Conservation (phyloP, 2,329 filamentous ascomycete genomes). For the Chrysosphaeria jannelii region DNA sequence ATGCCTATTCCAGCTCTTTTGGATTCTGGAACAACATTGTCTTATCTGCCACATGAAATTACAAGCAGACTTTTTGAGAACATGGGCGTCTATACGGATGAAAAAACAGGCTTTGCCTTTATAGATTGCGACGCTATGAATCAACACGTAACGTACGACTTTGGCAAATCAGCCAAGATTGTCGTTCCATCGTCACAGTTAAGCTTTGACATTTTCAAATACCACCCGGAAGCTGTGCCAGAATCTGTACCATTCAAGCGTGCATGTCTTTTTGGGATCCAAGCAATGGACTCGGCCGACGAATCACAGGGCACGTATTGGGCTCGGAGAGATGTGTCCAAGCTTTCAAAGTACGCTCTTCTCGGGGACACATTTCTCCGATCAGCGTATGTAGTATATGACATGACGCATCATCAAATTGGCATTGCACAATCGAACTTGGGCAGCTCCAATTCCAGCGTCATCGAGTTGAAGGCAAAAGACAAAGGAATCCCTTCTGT, state of each 20-base stretch:
- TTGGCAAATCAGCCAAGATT: constrained; percentile 4
- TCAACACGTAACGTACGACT: constrained; percentile 9
- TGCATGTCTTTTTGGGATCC: constrained; percentile 24
- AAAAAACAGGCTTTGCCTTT: constrained; percentile 10
- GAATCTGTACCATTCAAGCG: constrained; percentile 10
- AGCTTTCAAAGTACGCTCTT: constrained; percentile 8
- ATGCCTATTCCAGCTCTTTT: constrained; percentile 19
- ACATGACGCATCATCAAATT: constrained; percentile 18
- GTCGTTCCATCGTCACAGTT: constrained; percentile 10
- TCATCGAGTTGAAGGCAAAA: constrained; percentile 15
- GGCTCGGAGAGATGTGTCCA: too few relatives aligned
- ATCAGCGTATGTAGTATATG: constrained; percentile 23
- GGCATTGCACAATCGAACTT: constrained; percentile 21
- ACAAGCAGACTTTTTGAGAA: constrained; percentile 10
- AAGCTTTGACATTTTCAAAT: constrained; percentile 11
- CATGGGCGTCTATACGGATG: constrained; percentile 12
- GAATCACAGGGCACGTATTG: too few relatives aligned
- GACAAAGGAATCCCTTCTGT: constrained; percentile 12
- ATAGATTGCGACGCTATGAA: constrained; percentile 10
- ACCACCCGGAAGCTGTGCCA: constrained; percentile 5
- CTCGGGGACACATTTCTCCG: constrained; percentile 18
- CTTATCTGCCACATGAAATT: constrained; percentile 25
- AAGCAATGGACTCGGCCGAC: too few relatives aligned
- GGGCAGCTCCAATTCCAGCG: constrained; percentile 13
- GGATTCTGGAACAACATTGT: constrained; percentile 35